Base-by-base conservation (phyloP, 179 eudicot species). In the Pouteria campechiana region DNA sequence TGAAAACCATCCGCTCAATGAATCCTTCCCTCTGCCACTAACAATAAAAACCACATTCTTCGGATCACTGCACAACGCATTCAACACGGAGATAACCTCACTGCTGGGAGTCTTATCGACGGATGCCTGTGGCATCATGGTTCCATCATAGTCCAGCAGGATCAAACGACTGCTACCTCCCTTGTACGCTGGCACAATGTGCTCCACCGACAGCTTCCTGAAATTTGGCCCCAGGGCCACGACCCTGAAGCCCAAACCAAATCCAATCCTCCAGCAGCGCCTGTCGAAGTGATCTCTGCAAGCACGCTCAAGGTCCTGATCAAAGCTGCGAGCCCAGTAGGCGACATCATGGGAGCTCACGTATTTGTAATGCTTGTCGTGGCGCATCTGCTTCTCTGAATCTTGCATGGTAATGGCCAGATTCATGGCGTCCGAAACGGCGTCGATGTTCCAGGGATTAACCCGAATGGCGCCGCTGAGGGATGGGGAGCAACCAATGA, bases 401-500 rank as follows among this genome's bases (percentile, higher is more conserved):
- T 69, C 75, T 1, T 50, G 25, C 75, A 83, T 82, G 2, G 30
- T 51, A 3, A 79, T 64, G 0, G 78, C 96, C 17, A 25, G 46
- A 17, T 48, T 54, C 78, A 87, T 83, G 1, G 77, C 76, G 8
- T 70, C 83, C 0, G 86, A 63, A 5, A 83, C 70, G 19, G 67
- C 54, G 4, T 72, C 84, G n/a, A 83, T 67, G 41, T 79, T 71
- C 90, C 90, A 83, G 0, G 96, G 96, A 32, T 86, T 86, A 9
- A 86, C 89, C 37, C 96, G 67, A 31, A 86, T 83, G 0, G 96
- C 96, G 14, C 96, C 96, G 41, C 93, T 79, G 11, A 86, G 64
- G 12, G 96, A 78, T 0, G 96, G 93, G 0, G 96, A 82, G 28
- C 96, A 86, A 15, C 96, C 96, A 4, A 86, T 81, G 48, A 86